Evolutionary conservation across 2,329 filamentous ascomycete genomes (phyloP).

Genomic region (Ascocoryne sarcoides): DNA sequence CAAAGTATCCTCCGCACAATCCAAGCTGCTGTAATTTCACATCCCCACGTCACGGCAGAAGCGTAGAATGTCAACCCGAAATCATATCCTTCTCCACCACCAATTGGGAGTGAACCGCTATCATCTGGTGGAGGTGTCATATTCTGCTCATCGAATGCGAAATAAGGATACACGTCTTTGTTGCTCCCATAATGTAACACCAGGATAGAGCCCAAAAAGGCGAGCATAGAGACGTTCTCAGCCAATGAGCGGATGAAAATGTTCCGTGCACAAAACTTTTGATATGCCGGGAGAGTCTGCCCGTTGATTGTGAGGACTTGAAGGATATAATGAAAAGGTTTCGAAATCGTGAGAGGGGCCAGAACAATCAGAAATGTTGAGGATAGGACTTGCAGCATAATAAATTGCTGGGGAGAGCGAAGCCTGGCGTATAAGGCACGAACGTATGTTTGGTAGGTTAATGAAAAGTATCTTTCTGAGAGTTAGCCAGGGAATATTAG

Average conservation of each 20-base stretch:
- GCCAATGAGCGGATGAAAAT: constrained; percentile 60
- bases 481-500: too few relatives aligned
- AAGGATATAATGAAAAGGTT: constrained; percentile 46
- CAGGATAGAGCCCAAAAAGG: constrained; percentile 56
- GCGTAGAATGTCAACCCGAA: constrained; percentile 56
- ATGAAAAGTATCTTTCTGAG: constrained; percentile 14
- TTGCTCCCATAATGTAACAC: constrained; percentile 60
- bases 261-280: constrained; percentile 57
- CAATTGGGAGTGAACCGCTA: constrained; percentile 5
- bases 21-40: constrained; percentile 54
- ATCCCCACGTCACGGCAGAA: constrained; percentile 56
- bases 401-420: constrained; percentile 55
- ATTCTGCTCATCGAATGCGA: constrained; percentile 46
- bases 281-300: constrained; percentile 54
- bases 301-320: constrained; percentile 45
- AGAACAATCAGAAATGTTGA: constrained; percentile 54
- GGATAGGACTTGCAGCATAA: constrained; percentile 55
- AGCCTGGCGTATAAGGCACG: constrained; percentile 60
- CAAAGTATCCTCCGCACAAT: constrained; percentile 50
- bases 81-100: constrained; percentile 41
- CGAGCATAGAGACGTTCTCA: constrained; percentile 60
- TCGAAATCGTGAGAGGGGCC: constrained; percentile 55
- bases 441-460: constrained; percentile 65
- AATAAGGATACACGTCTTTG: constrained; percentile 61
- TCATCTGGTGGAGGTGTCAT: constrained; percentile 1